phyloP scores from a whole-genome alignment of 2,329 filamentous ascomycete species.

The Cryphonectria carpinicola region DNA sequence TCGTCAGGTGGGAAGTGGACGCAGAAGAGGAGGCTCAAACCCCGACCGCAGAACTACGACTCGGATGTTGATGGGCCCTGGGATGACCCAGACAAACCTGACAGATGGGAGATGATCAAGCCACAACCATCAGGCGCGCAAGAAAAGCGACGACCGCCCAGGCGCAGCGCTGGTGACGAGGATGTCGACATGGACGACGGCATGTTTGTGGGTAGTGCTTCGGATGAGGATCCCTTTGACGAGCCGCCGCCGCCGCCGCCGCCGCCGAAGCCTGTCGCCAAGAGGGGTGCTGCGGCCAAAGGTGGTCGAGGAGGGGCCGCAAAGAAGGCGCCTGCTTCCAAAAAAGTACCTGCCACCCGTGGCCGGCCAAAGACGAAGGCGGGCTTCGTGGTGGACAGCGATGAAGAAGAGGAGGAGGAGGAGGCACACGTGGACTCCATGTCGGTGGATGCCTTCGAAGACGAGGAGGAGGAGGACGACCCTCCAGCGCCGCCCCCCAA shows the following conservation, averaged over 20 bases:
- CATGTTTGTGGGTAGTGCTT: conserved; percentile 50
- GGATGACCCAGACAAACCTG: conserved; percentile 74
- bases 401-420: conserved; percentile 44
- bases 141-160: conserved; percentile 40
- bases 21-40: conserved; percentile 62
- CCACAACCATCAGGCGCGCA: neutral
- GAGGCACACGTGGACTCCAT: conserved; percentile 20
- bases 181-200: conserved; percentile 52
- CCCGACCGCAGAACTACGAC: conserved; percentile 82
- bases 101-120: conserved; percentile 37
- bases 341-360: conserved; percentile 47
- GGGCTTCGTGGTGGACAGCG: conserved; percentile 42
- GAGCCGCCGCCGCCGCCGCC: neutral
- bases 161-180: conserved; percentile 50
- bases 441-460: conserved; percentile 39
- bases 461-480: conserved; percentile 43
- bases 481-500: conserved; percentile 44
- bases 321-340: conserved; percentile 46
- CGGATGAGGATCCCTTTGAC: conserved; percentile 13
- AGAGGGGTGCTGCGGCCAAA: conserved; percentile 37
- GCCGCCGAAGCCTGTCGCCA: conserved; percentile 33
- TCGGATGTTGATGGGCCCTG: conserved; percentile 86
- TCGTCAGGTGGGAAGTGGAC: conserved; percentile 55
- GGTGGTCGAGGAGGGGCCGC: conserved; percentile 38
- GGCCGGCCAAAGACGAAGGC: conserved; percentile 49